Evolutionary conservation across 1,284 basidiomycete species (phyloP).

Genomic region (Mycosarcoma mackinlayi): DNA sequence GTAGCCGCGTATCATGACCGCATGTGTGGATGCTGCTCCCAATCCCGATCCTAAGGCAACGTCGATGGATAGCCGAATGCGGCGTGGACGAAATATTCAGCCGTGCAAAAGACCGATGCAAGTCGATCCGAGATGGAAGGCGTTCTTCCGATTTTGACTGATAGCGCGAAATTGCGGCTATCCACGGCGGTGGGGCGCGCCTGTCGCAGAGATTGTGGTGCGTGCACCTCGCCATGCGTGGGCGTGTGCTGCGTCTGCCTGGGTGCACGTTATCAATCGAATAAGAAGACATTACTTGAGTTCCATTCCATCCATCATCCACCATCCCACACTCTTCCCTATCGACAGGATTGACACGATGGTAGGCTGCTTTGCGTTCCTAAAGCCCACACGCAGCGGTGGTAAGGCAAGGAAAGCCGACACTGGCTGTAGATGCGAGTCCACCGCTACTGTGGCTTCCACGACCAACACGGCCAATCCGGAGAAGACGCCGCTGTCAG

Average conservation of each 20-base stretch:
- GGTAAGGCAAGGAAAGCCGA: slow-evolving; percentile 12
- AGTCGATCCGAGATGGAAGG: background rate
- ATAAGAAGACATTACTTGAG: too few relatives aligned
- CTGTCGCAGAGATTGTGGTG: background rate
- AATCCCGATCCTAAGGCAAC: too few relatives aligned
- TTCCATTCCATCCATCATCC: too few relatives aligned
- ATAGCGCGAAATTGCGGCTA: background rate
- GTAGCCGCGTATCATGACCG: too few relatives aligned
- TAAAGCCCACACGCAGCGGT: slow-evolving; percentile 27
- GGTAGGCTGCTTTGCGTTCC: slow-evolving; percentile 40
- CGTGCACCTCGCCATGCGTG: background rate
- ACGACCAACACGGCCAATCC: background rate
- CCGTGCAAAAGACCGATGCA: background rate
- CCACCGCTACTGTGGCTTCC: background rate
- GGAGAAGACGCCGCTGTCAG: slow-evolving; percentile 33
- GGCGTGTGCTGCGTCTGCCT: too few relatives aligned
- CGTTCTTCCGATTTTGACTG: background rate
- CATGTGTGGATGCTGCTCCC: too few relatives aligned
- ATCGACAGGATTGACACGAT: slow-evolving; percentile 15
- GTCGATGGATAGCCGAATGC: too few relatives aligned
- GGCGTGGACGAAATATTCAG: too few relatives aligned
- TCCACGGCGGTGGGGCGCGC: too few relatives aligned
- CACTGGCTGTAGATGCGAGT: slow-evolving; percentile 10
- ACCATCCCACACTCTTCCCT: too few relatives aligned
- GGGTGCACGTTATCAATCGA: background rate